phyloP scores from a whole-genome alignment of 306 rosid species.

The Betula pendula region DNA sequence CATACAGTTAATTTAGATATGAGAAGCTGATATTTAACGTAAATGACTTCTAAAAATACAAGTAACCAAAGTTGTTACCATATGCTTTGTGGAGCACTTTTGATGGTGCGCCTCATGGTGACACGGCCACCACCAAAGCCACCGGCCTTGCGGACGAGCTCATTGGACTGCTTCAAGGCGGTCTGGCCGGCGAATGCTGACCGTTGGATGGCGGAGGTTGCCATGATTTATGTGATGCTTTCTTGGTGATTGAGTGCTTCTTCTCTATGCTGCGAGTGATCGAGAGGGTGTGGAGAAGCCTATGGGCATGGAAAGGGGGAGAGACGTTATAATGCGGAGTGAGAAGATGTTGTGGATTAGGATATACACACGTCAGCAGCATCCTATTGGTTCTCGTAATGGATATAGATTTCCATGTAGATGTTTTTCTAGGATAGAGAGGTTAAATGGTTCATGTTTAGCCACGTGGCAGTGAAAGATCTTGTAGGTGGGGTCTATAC shows the following conservation, averaged over 20 bases:
- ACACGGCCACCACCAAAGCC: slow-evolving; percentile 56
- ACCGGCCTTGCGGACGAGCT: slow-evolving; percentile 71
- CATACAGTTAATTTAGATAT: background rate
- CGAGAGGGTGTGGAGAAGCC: slow-evolving; percentile 6
- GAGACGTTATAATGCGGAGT: slow-evolving; percentile 36
- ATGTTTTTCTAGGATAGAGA: slow-evolving; percentile 20
- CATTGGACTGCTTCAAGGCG: slow-evolving; percentile 75
- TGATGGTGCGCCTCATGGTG: slow-evolving; percentile 84
- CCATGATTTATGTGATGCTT: slow-evolving; percentile 49
- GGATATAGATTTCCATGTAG: slow-evolving; percentile 60
- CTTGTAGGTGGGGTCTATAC: slow-evolving; percentile 25
- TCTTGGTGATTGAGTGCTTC: slow-evolving; percentile 8
- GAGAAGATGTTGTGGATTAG: slow-evolving; percentile 67
- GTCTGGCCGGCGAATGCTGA: slow-evolving; percentile 84
- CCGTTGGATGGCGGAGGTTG: slow-evolving; percentile 80
- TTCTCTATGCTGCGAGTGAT: slow-evolving; percentile 9
- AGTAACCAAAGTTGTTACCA: slow-evolving; percentile 43
- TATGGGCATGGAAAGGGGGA: slow-evolving; percentile 15
- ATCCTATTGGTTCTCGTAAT: slow-evolving; percentile 55
- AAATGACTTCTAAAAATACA: background rate
- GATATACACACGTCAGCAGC: slow-evolving; percentile 75
- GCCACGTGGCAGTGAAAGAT: slow-evolving; percentile 60
- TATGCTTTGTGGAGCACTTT: slow-evolving; percentile 85
- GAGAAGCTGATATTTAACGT: background rate
- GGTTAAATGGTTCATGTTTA: slow-evolving; percentile 29